Evolutionary conservation across 169 alveolate species (phyloP).

Genomic region (Toxoplasma gondii): DNA sequence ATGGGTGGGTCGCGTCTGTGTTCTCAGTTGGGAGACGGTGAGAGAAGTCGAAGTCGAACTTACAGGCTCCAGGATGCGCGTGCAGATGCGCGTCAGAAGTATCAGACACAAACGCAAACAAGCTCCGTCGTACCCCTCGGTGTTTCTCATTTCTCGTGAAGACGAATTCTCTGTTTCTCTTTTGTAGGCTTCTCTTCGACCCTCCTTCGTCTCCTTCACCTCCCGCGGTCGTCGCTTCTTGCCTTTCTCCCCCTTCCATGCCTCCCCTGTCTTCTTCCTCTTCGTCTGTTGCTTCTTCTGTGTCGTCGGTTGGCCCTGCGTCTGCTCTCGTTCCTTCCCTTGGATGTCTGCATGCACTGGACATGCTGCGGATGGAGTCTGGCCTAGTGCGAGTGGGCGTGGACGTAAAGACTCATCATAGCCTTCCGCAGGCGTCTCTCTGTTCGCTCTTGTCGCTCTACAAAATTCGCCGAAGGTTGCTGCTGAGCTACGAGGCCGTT

Average conservation of each 20-base stretch:
- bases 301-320: not conserved
- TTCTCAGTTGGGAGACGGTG: too few relatives aligned
- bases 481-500: conserved; percentile 50
- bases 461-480: conserved; percentile 45
- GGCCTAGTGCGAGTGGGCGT: conserved; percentile 66
- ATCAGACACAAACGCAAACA: too few relatives aligned
- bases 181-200: not conserved
- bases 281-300: not conserved
- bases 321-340: not conserved
- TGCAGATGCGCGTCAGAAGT: too few relatives aligned
- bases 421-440: conserved; percentile 53
- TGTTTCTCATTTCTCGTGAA: too few relatives aligned
- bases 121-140: too few relatives aligned
- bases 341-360: conserved; percentile 18
- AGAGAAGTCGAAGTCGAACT: too few relatives aligned
- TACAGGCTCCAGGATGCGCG: too few relatives aligned
- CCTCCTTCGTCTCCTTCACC: not conserved
- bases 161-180: not conserved
- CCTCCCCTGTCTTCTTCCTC: not conserved
- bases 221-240: not conserved
- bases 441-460: conserved; percentile 46
- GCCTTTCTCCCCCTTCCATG: not conserved
- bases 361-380: conserved; percentile 69
- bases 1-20: too few relatives aligned
- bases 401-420: conserved; percentile 40